These are phyloP conservation scores for Candida maris DNA, from an alignment of 805 yeast genomes.

Conservation along the genomic window DNA sequence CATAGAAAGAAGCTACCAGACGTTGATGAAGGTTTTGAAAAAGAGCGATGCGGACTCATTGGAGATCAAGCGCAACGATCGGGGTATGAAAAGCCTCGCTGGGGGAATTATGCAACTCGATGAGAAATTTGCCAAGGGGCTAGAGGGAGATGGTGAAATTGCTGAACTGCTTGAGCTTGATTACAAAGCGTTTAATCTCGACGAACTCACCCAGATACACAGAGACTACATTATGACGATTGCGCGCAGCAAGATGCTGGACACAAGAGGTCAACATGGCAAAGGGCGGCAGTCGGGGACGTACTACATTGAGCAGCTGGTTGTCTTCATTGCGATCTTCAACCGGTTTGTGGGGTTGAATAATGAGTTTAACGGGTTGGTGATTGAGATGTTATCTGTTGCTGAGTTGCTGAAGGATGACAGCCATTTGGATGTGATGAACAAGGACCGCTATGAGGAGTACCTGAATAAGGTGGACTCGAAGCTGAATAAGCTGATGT, in stretches of 20 bases:
- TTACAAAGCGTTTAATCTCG: constrained; percentile 40
- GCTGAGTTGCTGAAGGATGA: constrained; percentile 20
- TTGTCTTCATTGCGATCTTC: constrained; percentile 33
- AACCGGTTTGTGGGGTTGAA: constrained; percentile 37
- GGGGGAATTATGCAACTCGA: constrained; percentile 14
- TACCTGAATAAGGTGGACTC: constrained; percentile 16
- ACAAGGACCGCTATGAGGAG: constrained; percentile 23
- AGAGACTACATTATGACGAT: constrained; percentile 33
- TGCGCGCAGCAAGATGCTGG: constrained; percentile 35
- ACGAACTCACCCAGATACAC: constrained; percentile 42
- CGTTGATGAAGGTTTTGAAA: constrained; percentile 25
- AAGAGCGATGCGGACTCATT: constrained; percentile 11
- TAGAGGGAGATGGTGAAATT: neutral
- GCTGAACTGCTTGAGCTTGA: neutral
- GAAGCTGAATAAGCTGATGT: constrained; percentile 36
- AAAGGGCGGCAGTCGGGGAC: constrained; percentile 37
- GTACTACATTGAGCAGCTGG: constrained; percentile 41
- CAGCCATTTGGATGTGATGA: constrained; percentile 21
- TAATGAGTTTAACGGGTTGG: constrained; percentile 34
- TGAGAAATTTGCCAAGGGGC: constrained; percentile 3
- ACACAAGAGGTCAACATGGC: constrained; percentile 21
- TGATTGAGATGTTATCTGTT: constrained; percentile 33
- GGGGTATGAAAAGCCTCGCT: constrained; percentile 17
- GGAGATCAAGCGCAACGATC: constrained; percentile 10
- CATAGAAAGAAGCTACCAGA: constrained; percentile 37